Percentiles rank a stretch among this genome's conserved stretches.
Evolutionary conservation across 139 green algal species (phyloP).

Genomic region (Chlorella sp.): DNA sequence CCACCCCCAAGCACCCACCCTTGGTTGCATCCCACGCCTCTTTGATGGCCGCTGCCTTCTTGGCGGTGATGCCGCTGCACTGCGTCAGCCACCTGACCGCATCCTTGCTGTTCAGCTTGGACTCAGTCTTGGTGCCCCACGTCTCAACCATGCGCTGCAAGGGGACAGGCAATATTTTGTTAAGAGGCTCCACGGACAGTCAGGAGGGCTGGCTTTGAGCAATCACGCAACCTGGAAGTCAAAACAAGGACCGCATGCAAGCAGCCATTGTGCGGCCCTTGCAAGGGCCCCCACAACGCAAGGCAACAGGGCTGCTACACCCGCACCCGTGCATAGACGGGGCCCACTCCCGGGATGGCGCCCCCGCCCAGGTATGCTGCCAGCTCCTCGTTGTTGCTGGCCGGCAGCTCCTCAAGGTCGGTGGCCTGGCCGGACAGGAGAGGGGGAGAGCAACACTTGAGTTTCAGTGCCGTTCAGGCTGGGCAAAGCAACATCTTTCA

Average conservation of each 20-base stretch:
- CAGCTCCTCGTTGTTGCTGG: conserved; percentile 25
- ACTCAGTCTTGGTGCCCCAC: conserved; percentile 34
- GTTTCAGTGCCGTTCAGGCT: no score
- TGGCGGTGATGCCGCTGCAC: conserved; percentile 28
- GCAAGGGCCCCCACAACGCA: no score
- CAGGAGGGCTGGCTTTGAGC: no score
- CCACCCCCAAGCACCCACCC: conserved; percentile 20
- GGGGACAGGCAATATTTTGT: background rate
- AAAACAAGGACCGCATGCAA: no score
- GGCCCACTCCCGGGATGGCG: conserved; percentile 54
- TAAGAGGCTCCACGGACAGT: no score
- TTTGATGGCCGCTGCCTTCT: conserved; percentile 48
- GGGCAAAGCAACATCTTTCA: no score
- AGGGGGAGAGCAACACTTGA: no score
- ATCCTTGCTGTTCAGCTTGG: conserved; percentile 42
- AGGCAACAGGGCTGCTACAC: background rate
- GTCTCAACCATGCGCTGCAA: conserved; percentile 32
- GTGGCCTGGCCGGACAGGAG: background rate
- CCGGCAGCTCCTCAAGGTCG: conserved; percentile 17
- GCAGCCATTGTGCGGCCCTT: no score
- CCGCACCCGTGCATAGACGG: conserved; percentile 35
- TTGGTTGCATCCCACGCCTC: conserved; percentile 43
- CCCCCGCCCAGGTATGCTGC: conserved; percentile 48
- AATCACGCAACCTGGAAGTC: no score
- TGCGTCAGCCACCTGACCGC: conserved; percentile 29